Evolutionary conservation across 2,329 filamentous ascomycete genomes (phyloP), one percentile per base, ranked within the genome.

Genomic region (Blastomyces gilchristii): DNA sequence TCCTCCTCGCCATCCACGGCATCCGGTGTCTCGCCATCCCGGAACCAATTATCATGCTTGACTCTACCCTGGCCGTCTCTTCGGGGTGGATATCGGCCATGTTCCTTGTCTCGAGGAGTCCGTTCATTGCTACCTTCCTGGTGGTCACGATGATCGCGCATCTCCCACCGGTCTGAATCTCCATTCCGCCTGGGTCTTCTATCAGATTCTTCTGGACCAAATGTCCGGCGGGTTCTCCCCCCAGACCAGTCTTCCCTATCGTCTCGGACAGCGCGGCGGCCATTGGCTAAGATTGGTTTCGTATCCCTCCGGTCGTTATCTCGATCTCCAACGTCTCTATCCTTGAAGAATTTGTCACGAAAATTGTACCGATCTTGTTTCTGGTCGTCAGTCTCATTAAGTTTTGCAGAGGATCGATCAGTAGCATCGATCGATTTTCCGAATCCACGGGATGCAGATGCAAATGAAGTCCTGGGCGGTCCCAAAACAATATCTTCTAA

Each of bases 401-500:
- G 76, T 16, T 77, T 76, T 64, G 81, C 79, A 61, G 76, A 73
- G 31, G 75, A 64, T 50, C 78, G 75, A 64, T 81, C 79, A 28
- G 74, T 73, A 58, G 75, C 69, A 63, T 82, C 80, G 63, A 78
- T 74, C 1, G 73, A 75, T 41, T 83, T 83, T 45, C 76, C 75
- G 66, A 73, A 69, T 61, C 75, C 73, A 61, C 80, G 75, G 64
- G 88, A 89, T 28, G 87, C 83, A 0, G 91, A 95, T 61, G 90
- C 85, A 75, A 97, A 96, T 54, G 86, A 85, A 57, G 86, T 90
- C 74, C 90, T 89, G 1, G 91, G 90, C 25, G 91, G 91, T 16
- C 90, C 91, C 63, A 96, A 87, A 64, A 94, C 83, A 63, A 95
- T 88, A 67, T 95, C 91, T 69, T 96, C 92, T 70, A 84, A 78